Evolutionary conservation across 2,329 filamentous ascomycete genomes (phyloP).

Genomic region (Fusarium sp.): DNA sequence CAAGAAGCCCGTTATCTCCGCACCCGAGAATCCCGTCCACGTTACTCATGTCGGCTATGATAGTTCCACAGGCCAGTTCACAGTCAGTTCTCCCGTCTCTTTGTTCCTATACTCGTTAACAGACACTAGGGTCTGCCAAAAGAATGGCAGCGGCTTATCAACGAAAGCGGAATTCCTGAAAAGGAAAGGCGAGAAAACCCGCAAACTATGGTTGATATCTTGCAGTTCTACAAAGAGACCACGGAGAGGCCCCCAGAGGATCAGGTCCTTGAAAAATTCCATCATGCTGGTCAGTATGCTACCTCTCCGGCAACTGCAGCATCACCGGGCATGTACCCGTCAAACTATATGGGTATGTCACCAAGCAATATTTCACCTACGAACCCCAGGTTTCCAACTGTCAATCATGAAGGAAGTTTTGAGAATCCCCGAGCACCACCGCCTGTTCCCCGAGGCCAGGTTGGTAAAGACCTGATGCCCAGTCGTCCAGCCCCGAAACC

Average conservation of each 20-base stretch:
- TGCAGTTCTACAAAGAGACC: slow-evolving; percentile 97
- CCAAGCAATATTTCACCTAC: slow-evolving; percentile 79
- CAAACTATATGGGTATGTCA: slow-evolving; percentile 66
- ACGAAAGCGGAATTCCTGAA: slow-evolving; percentile 95
- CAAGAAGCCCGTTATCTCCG: slow-evolving; percentile 93
- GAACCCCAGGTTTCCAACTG: slow-evolving; percentile 84
- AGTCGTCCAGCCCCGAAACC: slow-evolving; percentile 87
- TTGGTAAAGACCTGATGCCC: slow-evolving; percentile 71
- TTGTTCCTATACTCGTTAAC: slow-evolving; percentile 20
- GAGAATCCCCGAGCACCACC: slow-evolving; percentile 95
- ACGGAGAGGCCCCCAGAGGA: slow-evolving; percentile 83
- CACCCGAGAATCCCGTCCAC: slow-evolving; percentile 96
- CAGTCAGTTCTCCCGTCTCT: slow-evolving; percentile 65
- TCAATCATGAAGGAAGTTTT: slow-evolving; percentile 92
- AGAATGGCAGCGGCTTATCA: slow-evolving; percentile 96
- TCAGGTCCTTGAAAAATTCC: slow-evolving; percentile 94
- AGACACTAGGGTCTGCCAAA: slow-evolving; percentile 82
- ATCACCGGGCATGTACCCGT: slow-evolving; percentile 63
- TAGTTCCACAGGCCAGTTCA: slow-evolving; percentile 95
- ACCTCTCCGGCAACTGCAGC: slow-evolving; percentile 55
- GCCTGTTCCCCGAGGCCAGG: slow-evolving; percentile 74
- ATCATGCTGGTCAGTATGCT: slow-evolving; percentile 74
- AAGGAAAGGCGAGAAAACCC: slow-evolving; percentile 96
- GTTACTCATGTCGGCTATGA: slow-evolving; percentile 98
- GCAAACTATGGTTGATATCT: slow-evolving; percentile 93